These are phyloP conservation scores for Spinellus fusiger DNA, from an alignment of 192 early-diverging fungal species.

Conservation along the genomic window DNA sequence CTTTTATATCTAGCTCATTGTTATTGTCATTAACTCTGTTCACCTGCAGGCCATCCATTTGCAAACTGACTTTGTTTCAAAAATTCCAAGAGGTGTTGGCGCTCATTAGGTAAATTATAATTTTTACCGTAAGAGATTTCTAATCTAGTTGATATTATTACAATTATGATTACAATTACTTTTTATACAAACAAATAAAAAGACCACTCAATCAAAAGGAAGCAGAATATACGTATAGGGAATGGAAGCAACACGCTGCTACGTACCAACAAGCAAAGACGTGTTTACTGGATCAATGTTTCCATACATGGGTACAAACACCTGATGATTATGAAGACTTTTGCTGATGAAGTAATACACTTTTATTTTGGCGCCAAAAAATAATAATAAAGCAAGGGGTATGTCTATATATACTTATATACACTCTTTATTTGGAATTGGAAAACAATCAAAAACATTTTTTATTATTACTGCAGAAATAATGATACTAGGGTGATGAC, in stretches of 20 bases:
- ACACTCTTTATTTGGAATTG: neutral
- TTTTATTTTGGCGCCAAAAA: neutral
- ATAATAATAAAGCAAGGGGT: neutral
- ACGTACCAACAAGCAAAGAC: constrained; percentile 14
- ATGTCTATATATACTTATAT: neutral
- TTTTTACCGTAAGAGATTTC: neutral
- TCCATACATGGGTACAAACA: constrained; percentile 24
- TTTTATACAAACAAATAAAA: neutral
- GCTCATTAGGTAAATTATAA: neutral
- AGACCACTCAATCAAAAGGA: neutral
- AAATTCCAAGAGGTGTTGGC: neutral
- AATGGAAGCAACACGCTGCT: constrained; percentile 7
- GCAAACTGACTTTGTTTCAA: constrained; percentile 7
- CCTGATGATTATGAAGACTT: constrained; percentile 19
- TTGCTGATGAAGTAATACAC: neutral
- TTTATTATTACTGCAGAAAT: neutral
- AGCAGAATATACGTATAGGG: constrained; percentile 1
- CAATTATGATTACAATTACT: neutral
- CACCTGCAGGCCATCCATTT: neutral
- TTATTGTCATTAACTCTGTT: neutral
- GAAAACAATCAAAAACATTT: neutral
- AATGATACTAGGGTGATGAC: neutral
- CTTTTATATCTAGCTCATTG: neutral
- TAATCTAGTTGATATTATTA: neutral
- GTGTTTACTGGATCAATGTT: constrained; percentile 17